Evolutionary conservation across 2,329 filamentous ascomycete genomes (phyloP).

Genomic region (Rugonectria rugulosa): DNA sequence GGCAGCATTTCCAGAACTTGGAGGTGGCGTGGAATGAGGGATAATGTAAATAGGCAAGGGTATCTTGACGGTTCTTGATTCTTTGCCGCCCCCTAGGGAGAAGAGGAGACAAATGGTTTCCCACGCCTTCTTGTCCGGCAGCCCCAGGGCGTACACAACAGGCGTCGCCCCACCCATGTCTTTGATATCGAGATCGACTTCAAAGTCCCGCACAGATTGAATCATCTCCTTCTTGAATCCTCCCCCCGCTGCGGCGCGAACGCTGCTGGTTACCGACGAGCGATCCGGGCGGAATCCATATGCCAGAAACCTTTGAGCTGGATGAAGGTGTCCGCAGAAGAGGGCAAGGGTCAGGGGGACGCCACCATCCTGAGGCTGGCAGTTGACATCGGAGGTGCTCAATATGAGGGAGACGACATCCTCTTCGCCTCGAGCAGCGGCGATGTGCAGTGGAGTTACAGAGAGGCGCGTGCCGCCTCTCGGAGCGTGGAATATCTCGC

Average conservation of each 20-base stretch:
- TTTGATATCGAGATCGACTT: slow-evolving; percentile 7
- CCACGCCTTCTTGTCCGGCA: slow-evolving; percentile 2
- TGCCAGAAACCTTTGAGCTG: background rate
- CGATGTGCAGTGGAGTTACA: background rate
- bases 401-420: background rate
- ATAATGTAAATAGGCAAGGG: too few species aligned
- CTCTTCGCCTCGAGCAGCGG: background rate
- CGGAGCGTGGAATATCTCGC: background rate
- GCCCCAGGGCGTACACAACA: slow-evolving; percentile 3
- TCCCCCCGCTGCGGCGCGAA: background rate
- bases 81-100: background rate
- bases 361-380: background rate
- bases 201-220: background rate
- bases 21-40: too few species aligned
- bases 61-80: too few species aligned
- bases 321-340: background rate
- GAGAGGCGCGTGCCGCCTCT: background rate
- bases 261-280: background rate
- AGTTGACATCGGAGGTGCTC: background rate
- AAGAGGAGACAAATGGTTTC: slow-evolving; percentile 3
- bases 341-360: slow-evolving; percentile 1
- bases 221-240: slow-evolving; percentile 5
- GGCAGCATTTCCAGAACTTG: too few species aligned
- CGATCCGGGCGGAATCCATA: background rate
- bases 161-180: slow-evolving; percentile 4